Evolutionary conservation across 2,329 filamentous ascomycete genomes (phyloP).

Genomic region (Trichoderma koningiopsis): DNA sequence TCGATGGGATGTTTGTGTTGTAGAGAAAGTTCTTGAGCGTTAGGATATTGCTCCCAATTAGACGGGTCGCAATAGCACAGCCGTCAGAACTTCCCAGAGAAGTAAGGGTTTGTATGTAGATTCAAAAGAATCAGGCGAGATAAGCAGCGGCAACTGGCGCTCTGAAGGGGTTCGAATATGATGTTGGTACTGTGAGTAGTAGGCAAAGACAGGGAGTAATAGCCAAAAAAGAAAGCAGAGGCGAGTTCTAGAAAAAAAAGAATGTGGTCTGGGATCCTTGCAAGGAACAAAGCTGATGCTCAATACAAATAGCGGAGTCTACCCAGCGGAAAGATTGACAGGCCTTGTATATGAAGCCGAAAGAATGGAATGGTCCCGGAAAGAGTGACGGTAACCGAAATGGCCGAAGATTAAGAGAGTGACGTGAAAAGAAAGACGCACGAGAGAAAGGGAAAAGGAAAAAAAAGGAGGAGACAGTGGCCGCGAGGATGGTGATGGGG

Average conservation of each 20-base stretch:
- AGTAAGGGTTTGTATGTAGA: not conserved
- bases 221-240: slow-evolving; percentile 25
- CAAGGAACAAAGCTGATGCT: slow-evolving; percentile 28
- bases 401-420: slow-evolving; percentile 52
- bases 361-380: slow-evolving; percentile 51
- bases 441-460: slow-evolving; percentile 36
- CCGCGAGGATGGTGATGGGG: slow-evolving; percentile 39
- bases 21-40: not conserved
- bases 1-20: not conserved
- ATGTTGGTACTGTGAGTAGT: slow-evolving; percentile 13
- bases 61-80: not conserved
- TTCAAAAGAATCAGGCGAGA: slow-evolving; percentile 8
- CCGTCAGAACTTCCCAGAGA: not conserved
- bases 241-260: slow-evolving; percentile 31
- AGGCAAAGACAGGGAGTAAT: slow-evolving; percentile 25
- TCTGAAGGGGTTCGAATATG: slow-evolving; percentile 15
- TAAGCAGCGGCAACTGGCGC: not conserved
- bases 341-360: slow-evolving; percentile 38
- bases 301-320: slow-evolving; percentile 26
- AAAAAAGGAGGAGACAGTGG: slow-evolving; percentile 40
- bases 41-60: not conserved
- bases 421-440: slow-evolving; percentile 50
- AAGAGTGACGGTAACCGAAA: slow-evolving; percentile 55
- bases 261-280: slow-evolving; percentile 32
- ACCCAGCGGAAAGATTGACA: slow-evolving; percentile 20